A percentile compares a stretch with the other conserved stretches of the same genome.
phyloP scores from a whole-genome alignment of 768 basidiomycete species.

The Termitomyces heimii region DNA sequence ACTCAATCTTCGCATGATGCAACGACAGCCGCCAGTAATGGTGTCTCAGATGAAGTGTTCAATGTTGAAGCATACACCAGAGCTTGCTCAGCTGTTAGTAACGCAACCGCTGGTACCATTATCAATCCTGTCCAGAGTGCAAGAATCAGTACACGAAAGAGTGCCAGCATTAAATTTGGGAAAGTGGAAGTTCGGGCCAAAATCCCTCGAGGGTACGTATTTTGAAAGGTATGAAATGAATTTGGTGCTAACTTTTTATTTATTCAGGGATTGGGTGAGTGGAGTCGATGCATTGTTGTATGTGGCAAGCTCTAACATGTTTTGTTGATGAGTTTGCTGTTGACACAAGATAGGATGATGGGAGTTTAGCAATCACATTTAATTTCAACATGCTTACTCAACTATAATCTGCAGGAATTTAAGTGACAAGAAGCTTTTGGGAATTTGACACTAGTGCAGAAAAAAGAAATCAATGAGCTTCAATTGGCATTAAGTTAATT shows the following conservation, averaged over 20 bases:
- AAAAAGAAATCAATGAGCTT: no score
- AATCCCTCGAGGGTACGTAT: conserved; percentile 64
- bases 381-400: no score
- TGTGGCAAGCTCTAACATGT: conserved; percentile 6
- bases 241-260: background rate
- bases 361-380: no score
- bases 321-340: no score
- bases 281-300: background rate
- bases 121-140: conserved; percentile 85
- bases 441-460: no score
- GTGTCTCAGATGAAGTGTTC: conserved; percentile 33
- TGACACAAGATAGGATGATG: no score
- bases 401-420: no score
- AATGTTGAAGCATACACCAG: conserved; percentile 45
- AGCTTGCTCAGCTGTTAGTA: conserved; percentile 70
- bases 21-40: conserved; percentile 23
- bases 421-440: no score
- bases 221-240: background rate
- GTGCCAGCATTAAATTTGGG: conserved; percentile 72
- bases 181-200: conserved; percentile 81
- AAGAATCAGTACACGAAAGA: conserved; percentile 67
- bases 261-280: conserved; percentile 60
- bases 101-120: conserved; percentile 55
- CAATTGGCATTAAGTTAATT: no score
- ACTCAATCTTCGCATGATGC: conserved; percentile 24